Conservation (phyloP, 2,329 filamentous ascomycete species). For the Fusarium ambrosium region DNA sequence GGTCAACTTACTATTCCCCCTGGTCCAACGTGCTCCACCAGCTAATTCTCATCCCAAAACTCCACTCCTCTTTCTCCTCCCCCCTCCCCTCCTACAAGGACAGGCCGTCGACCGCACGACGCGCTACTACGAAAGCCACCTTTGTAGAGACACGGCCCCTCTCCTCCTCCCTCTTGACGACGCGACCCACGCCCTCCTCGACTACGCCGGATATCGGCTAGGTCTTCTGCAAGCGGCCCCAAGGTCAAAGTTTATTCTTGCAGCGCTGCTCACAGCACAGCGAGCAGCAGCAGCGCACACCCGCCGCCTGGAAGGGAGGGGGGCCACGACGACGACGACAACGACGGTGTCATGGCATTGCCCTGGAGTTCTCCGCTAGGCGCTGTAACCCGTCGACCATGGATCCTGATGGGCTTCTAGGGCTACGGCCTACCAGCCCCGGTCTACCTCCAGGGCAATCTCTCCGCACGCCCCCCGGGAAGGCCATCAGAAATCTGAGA, state of each 20-base stretch:
- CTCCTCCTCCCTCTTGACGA: background rate
- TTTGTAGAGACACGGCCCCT: constrained; percentile 11
- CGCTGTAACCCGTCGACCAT: constrained; percentile 7
- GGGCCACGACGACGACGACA: background rate
- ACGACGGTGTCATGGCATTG: constrained; percentile 24
- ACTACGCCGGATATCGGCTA: constrained; percentile 45
- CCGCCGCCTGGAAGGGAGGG: background rate
- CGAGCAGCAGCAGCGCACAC: background rate
- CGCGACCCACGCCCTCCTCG: constrained; percentile 11
- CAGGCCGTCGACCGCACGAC: constrained; percentile 4
- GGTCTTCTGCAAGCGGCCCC: constrained; percentile 31
- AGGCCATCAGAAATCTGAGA: constrained; percentile 21
- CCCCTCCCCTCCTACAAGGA: constrained; percentile 6
- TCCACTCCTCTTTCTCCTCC: constrained; percentile 9
- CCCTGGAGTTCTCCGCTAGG: constrained; percentile 21
- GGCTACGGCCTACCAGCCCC: background rate
- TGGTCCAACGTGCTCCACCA: constrained; percentile 39
- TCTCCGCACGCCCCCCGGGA: constrained; percentile 12
- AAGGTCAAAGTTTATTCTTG: constrained; percentile 44
- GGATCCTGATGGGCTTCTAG: constrained; percentile 11
- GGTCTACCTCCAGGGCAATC: background rate
- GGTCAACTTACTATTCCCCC: constrained; percentile 20
- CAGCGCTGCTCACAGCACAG: constrained; percentile 6
- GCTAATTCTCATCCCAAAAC: constrained; percentile 6
- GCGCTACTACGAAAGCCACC: constrained; percentile 2